Percentiles rank a stretch among this genome's conserved stretches.
Conservation (phyloP, 768 basidiomycete genomes). For the Clitopilus hobsonii region DNA sequence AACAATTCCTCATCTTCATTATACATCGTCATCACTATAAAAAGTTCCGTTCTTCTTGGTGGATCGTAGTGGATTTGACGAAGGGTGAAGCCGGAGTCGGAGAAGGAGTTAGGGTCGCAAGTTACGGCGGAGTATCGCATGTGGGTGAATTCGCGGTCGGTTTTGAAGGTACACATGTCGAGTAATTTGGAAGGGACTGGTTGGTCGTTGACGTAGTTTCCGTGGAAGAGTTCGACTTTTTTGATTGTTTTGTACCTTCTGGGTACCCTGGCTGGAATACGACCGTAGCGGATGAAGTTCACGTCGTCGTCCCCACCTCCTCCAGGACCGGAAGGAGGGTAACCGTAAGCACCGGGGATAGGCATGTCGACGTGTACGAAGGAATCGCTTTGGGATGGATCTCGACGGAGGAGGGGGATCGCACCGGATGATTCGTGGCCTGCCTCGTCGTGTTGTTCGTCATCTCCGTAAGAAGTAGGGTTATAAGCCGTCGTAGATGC, state of each 20-base stretch:
- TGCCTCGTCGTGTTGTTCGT: constrained; percentile 35
- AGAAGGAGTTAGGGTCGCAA: constrained; percentile 93
- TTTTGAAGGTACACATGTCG: constrained; percentile 70
- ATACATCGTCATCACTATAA: constrained; percentile 99
- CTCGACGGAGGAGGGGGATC: constrained; percentile 59
- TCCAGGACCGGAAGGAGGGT: constrained; percentile 27
- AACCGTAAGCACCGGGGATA: constrained; percentile 18
- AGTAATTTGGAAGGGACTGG: constrained; percentile 89
- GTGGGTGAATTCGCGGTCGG: constrained; percentile 88
- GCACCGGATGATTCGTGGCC: constrained; percentile 48
- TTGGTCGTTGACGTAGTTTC: constrained; percentile 90
- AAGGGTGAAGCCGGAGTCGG: constrained; percentile 75
- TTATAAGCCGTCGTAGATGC: constrained; percentile 9
- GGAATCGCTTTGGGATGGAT: constrained; percentile 20
- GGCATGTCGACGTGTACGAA: constrained; percentile 17
- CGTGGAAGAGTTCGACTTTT: constrained; percentile 87
- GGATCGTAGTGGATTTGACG: constrained; percentile 92
- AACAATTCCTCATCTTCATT: constrained; percentile 92
- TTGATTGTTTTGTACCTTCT: constrained; percentile 92
- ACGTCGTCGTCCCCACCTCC: constrained; percentile 33
- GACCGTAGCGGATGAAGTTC: constrained; percentile 78
- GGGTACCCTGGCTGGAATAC: constrained; percentile 87
- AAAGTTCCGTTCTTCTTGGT: constrained; percentile 85
- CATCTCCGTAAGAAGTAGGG: constrained; percentile 17
- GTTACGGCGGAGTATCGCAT: constrained; percentile 97